Base-by-base conservation (phyloP, 192 early-diverging fungal species). In the Entomortierella parvispora region DNA sequence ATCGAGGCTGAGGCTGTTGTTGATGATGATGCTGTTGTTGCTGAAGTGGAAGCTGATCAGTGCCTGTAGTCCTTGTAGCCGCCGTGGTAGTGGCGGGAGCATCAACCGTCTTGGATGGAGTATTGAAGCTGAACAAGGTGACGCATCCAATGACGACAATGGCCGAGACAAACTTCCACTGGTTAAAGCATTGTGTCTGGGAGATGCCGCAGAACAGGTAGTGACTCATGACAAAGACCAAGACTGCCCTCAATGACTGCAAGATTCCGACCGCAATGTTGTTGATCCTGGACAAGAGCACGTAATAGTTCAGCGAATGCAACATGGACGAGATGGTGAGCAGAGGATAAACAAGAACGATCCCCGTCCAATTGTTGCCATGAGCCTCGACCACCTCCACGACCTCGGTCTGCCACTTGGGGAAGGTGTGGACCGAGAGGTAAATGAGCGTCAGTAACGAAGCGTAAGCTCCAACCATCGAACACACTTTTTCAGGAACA, bases 161-260 rank as follows among this genome's bases (percentile, higher is more conserved):
- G 2, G 82, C 83, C 0, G 85, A 83, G 22, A 80, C 34, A 20
- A 86, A 86, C 61, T 87, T 89, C 69, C 83, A 87, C 33, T 77
- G 52, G 58, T 83, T 89, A 45, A 89, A 89, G 53, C 87, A 89
- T 68, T 89, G 87, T 8, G 83, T 82, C 17, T 58, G 42, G 37
- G 86, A 86, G 25, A 80, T 66, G 17, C 67, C 40, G 69, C 87
- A 89, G 72, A 83, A 89, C 65, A 85, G 80, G 7, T 79, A 74
- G 64, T 89, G 84, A 68, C 85, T 87, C 58, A 89, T 72, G 9
- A 69, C 83, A 83, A 87, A 89, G 8, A 89, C 83, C 17, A 89
- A 49, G 9, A 89, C 83, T 2, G 87, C 87, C 34, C 87, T 60
- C 9, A 89, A 33, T 15, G 82, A 82, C 62, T 89, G 84, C 54